A percentile compares a stretch with the other conserved stretches of the same genome.
Conservation (phyloP, 73 alveolate genomes). For the Paramecium bursaria region DNA sequence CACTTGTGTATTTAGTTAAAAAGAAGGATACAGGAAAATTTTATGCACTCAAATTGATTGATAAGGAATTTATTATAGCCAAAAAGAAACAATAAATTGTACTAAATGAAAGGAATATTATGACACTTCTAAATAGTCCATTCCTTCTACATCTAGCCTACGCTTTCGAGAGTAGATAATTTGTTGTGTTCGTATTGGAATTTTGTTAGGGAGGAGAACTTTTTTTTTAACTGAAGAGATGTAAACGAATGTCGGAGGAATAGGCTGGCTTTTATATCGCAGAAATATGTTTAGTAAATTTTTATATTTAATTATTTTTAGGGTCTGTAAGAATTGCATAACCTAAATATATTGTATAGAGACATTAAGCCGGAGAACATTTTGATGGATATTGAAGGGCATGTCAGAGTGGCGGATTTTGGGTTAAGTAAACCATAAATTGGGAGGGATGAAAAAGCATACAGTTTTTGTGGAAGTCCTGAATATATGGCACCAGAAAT, state of each 20-base stretch:
- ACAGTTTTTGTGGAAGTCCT: constrained; percentile 81
- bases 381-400: constrained; percentile 77
- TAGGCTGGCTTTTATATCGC: constrained; percentile 77
- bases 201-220: constrained; percentile 93
- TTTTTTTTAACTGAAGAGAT: constrained; percentile 78
- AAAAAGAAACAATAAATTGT: constrained; percentile 73
- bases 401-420: constrained; percentile 75
- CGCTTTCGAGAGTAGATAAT: constrained; percentile 77
- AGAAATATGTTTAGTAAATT: constrained; percentile 76
- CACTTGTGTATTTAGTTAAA: constrained; percentile 81
- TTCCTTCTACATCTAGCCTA: constrained; percentile 79
- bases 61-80: constrained; percentile 77
- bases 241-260: constrained; percentile 78
- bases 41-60: constrained; percentile 83
- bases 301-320: constrained; percentile 72
- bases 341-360: constrained; percentile 68
- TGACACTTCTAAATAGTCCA: constrained; percentile 73
- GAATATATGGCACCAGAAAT: constrained; percentile 82
- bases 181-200: constrained; percentile 81
- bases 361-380: constrained; percentile 87
- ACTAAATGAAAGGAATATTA: constrained; percentile 74
- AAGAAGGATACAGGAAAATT: constrained; percentile 88
- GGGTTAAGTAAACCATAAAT: constrained; percentile 76
- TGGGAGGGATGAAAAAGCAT: constrained; percentile 69
- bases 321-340: constrained; percentile 78